Conservation (phyloP, 2,329 filamentous ascomycete genomes). For the Bipolaris gigantea region DNA sequence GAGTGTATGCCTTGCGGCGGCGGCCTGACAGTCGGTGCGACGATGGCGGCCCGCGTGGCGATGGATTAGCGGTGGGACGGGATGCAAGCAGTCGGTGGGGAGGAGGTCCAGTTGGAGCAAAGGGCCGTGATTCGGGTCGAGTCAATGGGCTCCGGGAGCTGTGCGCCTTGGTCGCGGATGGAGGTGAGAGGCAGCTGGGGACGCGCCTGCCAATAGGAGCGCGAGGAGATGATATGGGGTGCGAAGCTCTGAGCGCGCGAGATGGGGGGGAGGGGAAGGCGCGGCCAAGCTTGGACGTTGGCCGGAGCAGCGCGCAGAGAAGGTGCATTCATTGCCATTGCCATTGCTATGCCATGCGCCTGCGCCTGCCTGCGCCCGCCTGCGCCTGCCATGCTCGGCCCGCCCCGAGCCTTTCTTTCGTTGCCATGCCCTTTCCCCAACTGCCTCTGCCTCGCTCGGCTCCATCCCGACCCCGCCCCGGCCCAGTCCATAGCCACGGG, state of each 20-base stretch:
- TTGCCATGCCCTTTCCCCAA: background rate
- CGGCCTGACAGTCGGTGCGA: slow-evolving; percentile 18
- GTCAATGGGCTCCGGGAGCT: slow-evolving; percentile 11
- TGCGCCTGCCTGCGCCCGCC: background rate
- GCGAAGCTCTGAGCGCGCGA: background rate
- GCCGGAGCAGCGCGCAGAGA: slow-evolving; percentile 5
- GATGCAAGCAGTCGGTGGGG: slow-evolving; percentile 18
- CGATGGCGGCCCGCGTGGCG: slow-evolving; percentile 8
- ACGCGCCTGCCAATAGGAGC: slow-evolving; percentile 17
- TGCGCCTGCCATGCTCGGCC: slow-evolving; percentile 5
- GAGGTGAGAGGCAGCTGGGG: slow-evolving; percentile 3
- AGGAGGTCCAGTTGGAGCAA: slow-evolving; percentile 1
- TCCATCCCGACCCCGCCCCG: background rate
- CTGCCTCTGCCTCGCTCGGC: background rate
- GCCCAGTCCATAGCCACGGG: background rate
- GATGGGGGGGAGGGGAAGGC: background rate
- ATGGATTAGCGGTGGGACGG: slow-evolving; percentile 15
- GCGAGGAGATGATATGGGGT: slow-evolving; percentile 13
- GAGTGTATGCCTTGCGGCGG: background rate
- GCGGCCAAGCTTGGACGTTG: slow-evolving; percentile 10
- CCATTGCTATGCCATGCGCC: background rate
- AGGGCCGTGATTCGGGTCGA: slow-evolving; percentile 18
- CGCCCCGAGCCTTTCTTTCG: background rate
- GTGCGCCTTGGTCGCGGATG: slow-evolving; percentile 9
- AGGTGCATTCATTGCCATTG: background rate